These are phyloP conservation scores for Leptodontidium sp. DNA, from an alignment of 2,329 filamentous ascomycete genomes.

Conservation along the genomic window DNA sequence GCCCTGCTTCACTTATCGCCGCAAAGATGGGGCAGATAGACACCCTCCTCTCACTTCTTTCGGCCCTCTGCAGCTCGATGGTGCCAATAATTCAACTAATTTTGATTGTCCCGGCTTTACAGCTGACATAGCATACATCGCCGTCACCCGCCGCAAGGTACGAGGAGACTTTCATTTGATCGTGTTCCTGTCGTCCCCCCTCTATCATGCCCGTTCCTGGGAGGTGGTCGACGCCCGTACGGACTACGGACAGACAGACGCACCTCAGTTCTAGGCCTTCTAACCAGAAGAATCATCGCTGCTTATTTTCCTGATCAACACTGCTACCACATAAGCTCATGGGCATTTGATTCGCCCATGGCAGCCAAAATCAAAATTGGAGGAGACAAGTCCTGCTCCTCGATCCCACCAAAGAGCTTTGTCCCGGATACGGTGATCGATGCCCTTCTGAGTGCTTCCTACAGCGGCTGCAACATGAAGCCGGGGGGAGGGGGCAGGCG, in stretches of 20 bases:
- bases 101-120: background rate
- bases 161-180: slow-evolving; percentile 26
- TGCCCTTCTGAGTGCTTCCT: slow-evolving; percentile 27
- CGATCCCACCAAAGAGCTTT: slow-evolving; percentile 20
- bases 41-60: background rate
- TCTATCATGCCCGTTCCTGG: slow-evolving; percentile 25
- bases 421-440: slow-evolving; percentile 29
- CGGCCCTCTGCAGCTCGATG: background rate
- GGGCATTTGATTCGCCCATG: slow-evolving; percentile 28
- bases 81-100: background rate
- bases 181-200: background rate
- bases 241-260: slow-evolving; percentile 2
- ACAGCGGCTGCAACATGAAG: slow-evolving; percentile 31
- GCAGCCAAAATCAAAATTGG: slow-evolving; percentile 11
- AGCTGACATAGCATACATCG: slow-evolving; percentile 12
- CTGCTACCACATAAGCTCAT: slow-evolving; percentile 20
- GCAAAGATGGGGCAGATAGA: background rate
- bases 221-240: slow-evolving; percentile 2
- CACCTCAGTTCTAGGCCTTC: slow-evolving; percentile 7
- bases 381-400: slow-evolving; percentile 13
- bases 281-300: slow-evolving; percentile 32
- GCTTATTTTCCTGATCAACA: slow-evolving; percentile 34
- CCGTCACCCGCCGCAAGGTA: slow-evolving; percentile 28
- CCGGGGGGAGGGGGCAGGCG: slow-evolving; percentile 14
- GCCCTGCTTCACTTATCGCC: background rate